Evolutionary conservation across 2,329 filamentous ascomycete genomes (phyloP), one percentile per base, ranked within the genome.

Genomic region (Tolypocladium capitatum): DNA sequence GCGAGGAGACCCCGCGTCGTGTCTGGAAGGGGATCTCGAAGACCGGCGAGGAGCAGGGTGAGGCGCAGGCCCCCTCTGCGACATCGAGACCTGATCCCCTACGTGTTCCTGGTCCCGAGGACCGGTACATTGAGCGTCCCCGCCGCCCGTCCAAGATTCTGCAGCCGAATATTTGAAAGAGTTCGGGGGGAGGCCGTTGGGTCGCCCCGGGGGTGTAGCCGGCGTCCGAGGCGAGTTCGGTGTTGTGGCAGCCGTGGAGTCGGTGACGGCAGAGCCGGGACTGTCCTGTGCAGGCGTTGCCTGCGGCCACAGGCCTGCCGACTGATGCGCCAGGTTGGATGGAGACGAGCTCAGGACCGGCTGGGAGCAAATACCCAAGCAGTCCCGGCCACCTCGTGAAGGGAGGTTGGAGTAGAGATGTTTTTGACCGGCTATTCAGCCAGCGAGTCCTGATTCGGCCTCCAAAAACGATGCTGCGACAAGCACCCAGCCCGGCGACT

Each of bases 1-100:
- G 46, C 50, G 54, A 45, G 58, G 55, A 27, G 60, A 57, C 47
- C 45, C 44, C 46, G 58, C 57, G 43, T 60, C 56, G 53, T 63
- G 63, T 60, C 61, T 60, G 51, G 64, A 56, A 52, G 72, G 67
- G 48, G 71, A 72, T 57, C 63, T 68, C 53, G 70, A 68, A 54
- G 68, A 64, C 56, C 65, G 69, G 60, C 68, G 73, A 66, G 75
- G 74, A 63, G 69, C 65, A 71, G 75, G 71, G 63, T 67, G 71
- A 74, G 74, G 68, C 66, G 68, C 70, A 72, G 72, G 65, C 59
- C 70, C 73, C 69, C 71, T 74, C 71, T 79, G 75, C 69, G 77
- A 80, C 79, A 82, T 82, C 70, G 76, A 74, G 70, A 68, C 68
- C 73, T 72, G 71, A 67, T 76, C 75, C 71, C 75, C 74, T 72